Evolutionary conservation across 108 stramenopile genomes (phyloP), one percentile per base, ranked within the genome.

Genomic region (Nitzschia putrida): DNA sequence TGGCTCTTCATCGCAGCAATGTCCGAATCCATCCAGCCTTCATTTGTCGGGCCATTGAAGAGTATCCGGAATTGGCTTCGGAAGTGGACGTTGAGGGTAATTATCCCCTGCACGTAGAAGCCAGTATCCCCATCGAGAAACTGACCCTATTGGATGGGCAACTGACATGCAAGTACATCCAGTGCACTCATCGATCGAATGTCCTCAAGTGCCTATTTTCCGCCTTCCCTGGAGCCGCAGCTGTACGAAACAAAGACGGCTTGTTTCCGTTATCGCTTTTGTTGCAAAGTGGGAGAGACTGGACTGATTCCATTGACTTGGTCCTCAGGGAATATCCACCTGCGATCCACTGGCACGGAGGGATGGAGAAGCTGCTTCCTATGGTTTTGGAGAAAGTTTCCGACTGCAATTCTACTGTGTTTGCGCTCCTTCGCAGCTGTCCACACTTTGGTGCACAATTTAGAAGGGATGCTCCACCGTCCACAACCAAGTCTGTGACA

Each of bases 91-190:
- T 54, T 3, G 73, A 80, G 11, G 83, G 83, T 21, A 80, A 80
- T 41, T 77, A 73, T 34, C 79, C 83, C 2, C 56, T 80, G 6
- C 83, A 84, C 43, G 68, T 80, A 53, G 83, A 84, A 54, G 76
- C 83, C 13, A 69, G 69, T 54, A 84, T 84, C 29, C 83, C 83
- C 10, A 57, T 84, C 34, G 83, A 84, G 39, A 84, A 84, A 57
- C 78, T 80, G 76, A 14, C 65, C 20, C 72, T 84, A 8, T 60
- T 84, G 51, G 70, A 80, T 40, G 59, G 61, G 23, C n/a, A 56
- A 11, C 1, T 44, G 34, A 57, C 20, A 13, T 67, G 66, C 41
- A 18, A 56, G 14, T 60, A 67, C 21, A 64, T 65, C 21, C 18
- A 14, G 34, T 79, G 69, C 6, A 79, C 80, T 64, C 53, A 55